These are phyloP conservation scores for Eremothecium coryli DNA, from an alignment of 1,139 yeast species.

Conservation along the genomic window DNA sequence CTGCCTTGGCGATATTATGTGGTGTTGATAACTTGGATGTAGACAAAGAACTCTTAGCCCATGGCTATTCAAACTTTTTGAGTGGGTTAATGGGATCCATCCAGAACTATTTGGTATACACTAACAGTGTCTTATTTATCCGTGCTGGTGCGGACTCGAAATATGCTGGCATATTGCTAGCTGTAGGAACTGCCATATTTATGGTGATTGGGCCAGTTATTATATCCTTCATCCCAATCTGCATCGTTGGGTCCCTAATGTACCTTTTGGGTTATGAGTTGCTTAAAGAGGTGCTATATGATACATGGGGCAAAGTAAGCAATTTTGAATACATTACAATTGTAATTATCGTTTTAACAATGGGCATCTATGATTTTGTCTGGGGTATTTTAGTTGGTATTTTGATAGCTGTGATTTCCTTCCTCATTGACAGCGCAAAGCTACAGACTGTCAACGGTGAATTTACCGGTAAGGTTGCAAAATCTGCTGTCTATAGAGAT, in stretches of 20 bases:
- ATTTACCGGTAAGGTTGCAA: slow-evolving; percentile 79
- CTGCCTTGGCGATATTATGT: slow-evolving; percentile 87
- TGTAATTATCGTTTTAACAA: slow-evolving; percentile 71
- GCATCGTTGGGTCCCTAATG: slow-evolving; percentile 90
- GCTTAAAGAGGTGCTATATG: slow-evolving; percentile 74
- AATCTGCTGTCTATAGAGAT: slow-evolving; percentile 88
- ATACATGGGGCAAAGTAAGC: slow-evolving; percentile 70
- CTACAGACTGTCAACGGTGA: slow-evolving; percentile 74
- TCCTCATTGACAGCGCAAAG: slow-evolving; percentile 83
- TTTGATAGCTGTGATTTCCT: slow-evolving; percentile 80
- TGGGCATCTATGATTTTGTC: slow-evolving; percentile 96
- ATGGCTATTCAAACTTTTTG: slow-evolving; percentile 82
- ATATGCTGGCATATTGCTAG: slow-evolving; percentile 78
- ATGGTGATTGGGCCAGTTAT: slow-evolving; percentile 86
- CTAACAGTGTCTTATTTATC: slow-evolving; percentile 83
- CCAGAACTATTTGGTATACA: slow-evolving; percentile 88
- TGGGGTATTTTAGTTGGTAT: slow-evolving; percentile 87
- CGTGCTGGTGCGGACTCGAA: slow-evolving; percentile 91
- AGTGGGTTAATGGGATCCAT: slow-evolving; percentile 83
- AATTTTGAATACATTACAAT: slow-evolving; percentile 78
- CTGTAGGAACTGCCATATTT: slow-evolving; percentile 66
- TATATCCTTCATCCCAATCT: slow-evolving; percentile 89
- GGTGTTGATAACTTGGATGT: slow-evolving; percentile 79
- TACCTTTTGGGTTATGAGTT: slow-evolving; percentile 85
- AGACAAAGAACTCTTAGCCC: slow-evolving; percentile 88